phyloP scores from a whole-genome alignment of 768 basidiomycete species.

The Phaeolepiota aurea region DNA sequence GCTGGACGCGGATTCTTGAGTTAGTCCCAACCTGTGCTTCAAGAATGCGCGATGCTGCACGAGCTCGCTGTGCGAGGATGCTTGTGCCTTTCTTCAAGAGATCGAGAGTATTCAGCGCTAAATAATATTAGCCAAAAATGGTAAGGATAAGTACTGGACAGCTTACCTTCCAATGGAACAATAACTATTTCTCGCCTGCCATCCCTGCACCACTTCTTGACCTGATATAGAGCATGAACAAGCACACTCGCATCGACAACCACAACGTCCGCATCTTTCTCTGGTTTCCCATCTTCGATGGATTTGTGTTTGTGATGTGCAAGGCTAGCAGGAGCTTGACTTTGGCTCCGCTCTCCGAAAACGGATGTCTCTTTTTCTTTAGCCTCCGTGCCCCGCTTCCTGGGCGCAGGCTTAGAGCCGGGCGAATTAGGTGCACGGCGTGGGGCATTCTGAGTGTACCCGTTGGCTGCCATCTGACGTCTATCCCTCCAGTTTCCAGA shows the following conservation, averaged over 20 bases:
- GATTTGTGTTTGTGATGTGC: constrained; percentile 18
- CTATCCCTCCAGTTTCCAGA: constrained; percentile 59
- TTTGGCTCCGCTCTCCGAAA: constrained; percentile 11
- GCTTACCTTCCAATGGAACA: constrained; percentile 81
- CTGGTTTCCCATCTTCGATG: constrained; percentile 20
- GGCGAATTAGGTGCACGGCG: constrained; percentile 19
- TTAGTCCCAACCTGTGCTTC: constrained; percentile 84
- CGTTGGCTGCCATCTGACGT: constrained; percentile 11
- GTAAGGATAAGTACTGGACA: neutral
- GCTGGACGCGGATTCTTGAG: constrained; percentile 72
- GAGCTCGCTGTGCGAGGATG: constrained; percentile 71
- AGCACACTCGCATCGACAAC: constrained; percentile 80
- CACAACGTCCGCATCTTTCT: constrained; percentile 66
- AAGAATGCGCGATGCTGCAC: constrained; percentile 80
- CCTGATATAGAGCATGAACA: constrained; percentile 65
- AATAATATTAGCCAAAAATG: neutral
- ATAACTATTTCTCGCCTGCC: constrained; percentile 74
- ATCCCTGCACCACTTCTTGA: constrained; percentile 78
- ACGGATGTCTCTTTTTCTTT: constrained; percentile 9
- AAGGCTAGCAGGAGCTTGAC: constrained; percentile 9
- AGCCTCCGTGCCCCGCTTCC: constrained; percentile 18
- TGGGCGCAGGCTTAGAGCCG: constrained; percentile 21
- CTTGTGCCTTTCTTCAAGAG: constrained; percentile 87
- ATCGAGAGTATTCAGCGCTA: constrained; percentile 88
- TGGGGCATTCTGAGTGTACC: constrained; percentile 9